Base-by-base conservation (phyloP, 2,329 filamentous ascomycete species). In the Neonectria hederae region DNA sequence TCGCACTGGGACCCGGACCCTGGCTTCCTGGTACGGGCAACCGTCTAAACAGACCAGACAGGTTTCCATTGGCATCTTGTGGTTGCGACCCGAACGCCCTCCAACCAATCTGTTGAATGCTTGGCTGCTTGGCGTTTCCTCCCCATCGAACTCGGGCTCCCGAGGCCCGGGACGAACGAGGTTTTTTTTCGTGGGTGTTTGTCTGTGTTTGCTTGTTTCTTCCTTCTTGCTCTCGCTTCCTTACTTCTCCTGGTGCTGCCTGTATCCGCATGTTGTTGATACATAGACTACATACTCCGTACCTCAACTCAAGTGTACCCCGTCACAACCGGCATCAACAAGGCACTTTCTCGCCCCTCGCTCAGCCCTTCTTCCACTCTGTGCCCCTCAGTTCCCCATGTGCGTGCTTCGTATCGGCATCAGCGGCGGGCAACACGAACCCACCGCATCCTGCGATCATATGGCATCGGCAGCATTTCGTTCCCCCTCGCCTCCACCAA, bases 71-170 rank as follows among this genome's bases (percentile, higher is more conserved):
- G 35, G 14, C 55, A 55, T 55, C 51, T 30, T 55, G 43, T 59
- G 55, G 55, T 55, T 43, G 38, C 43, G 46, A 54, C 51, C 51
- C 30, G 51, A n/a, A n/a, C n/a, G n/a, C n/a, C 38, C 35, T 21
- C 30, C 35, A 45, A 42, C 61, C 61, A 63, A 63, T 63, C 61
- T 63, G 49, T 51, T 43, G 19, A 9, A 13, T 32, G 51, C 55
- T 63, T 63, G 55, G 61, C 43, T 30, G 58, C 38, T 59, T 45
- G n/a, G 40, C 28, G 42, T 54, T 19, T 35, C 3, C 19, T 32
- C 28, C 51, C 55, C 54, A 32, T 38, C 24, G n/a, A 49, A 38
- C 32, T 40, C 53, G 17, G 19, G 13, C 14, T 26, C n/a, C 46
- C 48, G 48, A 32, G 28, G 26, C 2, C 24, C 6, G 35, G 26